These are phyloP conservation scores for Symbiodinium pilosum DNA, from an alignment of 73 alveolate genomes.

Conservation along the genomic window DNA sequence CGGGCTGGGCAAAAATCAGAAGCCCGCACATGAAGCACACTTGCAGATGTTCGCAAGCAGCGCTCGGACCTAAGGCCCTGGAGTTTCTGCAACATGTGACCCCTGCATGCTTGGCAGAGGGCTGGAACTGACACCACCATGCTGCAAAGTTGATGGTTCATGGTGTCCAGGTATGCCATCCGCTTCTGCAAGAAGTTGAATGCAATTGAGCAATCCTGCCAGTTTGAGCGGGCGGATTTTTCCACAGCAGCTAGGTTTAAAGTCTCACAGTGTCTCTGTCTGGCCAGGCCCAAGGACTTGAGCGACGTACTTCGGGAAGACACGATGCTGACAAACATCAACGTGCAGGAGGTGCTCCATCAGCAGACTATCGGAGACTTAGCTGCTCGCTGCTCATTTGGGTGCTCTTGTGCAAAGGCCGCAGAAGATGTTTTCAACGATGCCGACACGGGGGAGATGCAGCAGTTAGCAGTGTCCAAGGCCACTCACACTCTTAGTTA, in stretches of 20 bases:
- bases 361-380: too few relatives aligned
- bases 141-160: background rate
- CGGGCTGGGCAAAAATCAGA: too few relatives aligned
- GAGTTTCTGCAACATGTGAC: conserved; percentile 91
- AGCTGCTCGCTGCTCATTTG: too few relatives aligned
- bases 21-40: too few relatives aligned
- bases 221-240: background rate
- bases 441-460: background rate
- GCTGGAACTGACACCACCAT: background rate
- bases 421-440: background rate
- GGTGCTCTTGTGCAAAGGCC: background rate
- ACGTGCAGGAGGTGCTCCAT: conserved; percentile 25
- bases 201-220: conserved; percentile 51
- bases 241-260: too few relatives aligned
- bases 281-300: conserved; percentile 69
- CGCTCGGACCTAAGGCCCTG: conserved; percentile 34
- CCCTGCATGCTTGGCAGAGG: background rate
- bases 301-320: conserved; percentile 63
- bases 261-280: background rate
- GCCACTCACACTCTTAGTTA: background rate
- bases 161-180: conserved; percentile 38
- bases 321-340: background rate
- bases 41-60: too few relatives aligned
- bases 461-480: background rate
- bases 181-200: conserved; percentile 63